A percentile compares a stretch with the other conserved stretches of the same genome.
Evolutionary conservation across 2,329 filamentous ascomycete species (phyloP).

Genomic region (Ascocoryne sarcoides): DNA sequence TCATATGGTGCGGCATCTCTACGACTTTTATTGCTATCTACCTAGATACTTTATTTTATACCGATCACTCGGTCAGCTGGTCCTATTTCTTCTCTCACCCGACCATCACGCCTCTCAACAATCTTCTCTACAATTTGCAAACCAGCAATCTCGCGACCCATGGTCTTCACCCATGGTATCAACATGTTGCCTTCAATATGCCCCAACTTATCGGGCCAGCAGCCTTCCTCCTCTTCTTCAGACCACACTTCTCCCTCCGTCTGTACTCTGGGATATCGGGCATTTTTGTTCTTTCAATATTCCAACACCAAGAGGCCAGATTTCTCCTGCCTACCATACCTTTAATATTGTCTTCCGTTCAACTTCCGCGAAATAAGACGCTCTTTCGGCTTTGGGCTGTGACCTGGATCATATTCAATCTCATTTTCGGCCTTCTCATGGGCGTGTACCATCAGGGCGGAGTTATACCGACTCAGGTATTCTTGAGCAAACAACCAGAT

Average conservation of each 20-base stretch:
- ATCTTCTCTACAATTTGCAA: conserved; percentile 65
- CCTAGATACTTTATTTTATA: conserved; percentile 81
- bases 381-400: conserved; percentile 46
- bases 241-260: conserved; percentile 49
- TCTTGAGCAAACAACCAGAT: conserved; percentile 58
- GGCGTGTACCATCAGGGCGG: conserved; percentile 77
- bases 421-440: conserved; percentile 61
- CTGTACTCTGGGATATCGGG: conserved; percentile 69
- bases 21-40: conserved; percentile 67
- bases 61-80: conserved; percentile 53
- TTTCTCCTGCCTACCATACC: conserved; percentile 70
- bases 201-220: conserved; percentile 66
- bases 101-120: conserved; percentile 69
- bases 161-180: conserved; percentile 71
- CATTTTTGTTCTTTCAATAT: conserved; percentile 59
- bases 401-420: conserved; percentile 62
- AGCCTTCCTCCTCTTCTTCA: conserved; percentile 48
- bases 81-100: conserved; percentile 54
- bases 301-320: conserved; percentile 72
- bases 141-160: conserved; percentile 64
- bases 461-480: conserved; percentile 66
- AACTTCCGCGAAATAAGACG: conserved; percentile 48
- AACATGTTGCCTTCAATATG: conserved; percentile 64
- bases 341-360: conserved; percentile 65
- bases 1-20: conserved; percentile 55